These are phyloP conservation scores for Colletotrichum musae DNA, from an alignment of 2,329 filamentous ascomycete species.

Conservation along the genomic window DNA sequence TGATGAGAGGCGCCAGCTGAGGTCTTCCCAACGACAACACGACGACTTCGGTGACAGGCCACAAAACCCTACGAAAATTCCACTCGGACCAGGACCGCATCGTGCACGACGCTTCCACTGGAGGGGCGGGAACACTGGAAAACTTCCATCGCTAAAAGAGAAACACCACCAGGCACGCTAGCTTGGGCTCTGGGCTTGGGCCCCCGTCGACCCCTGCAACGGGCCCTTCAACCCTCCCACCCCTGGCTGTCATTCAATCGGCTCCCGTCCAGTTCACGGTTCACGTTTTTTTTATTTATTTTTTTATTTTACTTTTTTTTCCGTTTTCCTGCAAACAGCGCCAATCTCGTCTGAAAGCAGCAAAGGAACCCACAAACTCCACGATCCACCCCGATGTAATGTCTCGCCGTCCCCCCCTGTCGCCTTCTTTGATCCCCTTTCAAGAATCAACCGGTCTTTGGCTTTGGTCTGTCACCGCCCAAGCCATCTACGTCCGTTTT, in stretches of 20 bases:
- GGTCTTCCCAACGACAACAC: neutral
- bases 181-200: conserved; percentile 5
- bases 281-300: neutral
- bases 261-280: neutral
- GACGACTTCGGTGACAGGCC: conserved; percentile 11
- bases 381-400: conserved; percentile 28
- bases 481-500: conserved; percentile 8
- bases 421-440: conserved; percentile 13
- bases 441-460: neutral
- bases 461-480: conserved; percentile 2
- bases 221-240: neutral
- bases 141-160: conserved; percentile 40
- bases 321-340: conserved; percentile 20
- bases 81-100: conserved; percentile 5
- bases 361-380: neutral
- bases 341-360: conserved; percentile 24
- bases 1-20: too few relatives aligned
- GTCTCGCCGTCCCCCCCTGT: conserved; percentile 6
- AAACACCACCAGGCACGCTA: conserved; percentile 35
- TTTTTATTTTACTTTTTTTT: too few relatives aligned
- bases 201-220: conserved; percentile 21
- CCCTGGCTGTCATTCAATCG: conserved; percentile 16
- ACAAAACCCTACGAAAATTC: neutral
- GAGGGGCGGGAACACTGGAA: conserved; percentile 40
- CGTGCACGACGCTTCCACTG: conserved; percentile 25